These are phyloP conservation scores for Pyricularia sp. DNA, from an alignment of 2,329 filamentous ascomycete genomes.

Conservation along the genomic window DNA sequence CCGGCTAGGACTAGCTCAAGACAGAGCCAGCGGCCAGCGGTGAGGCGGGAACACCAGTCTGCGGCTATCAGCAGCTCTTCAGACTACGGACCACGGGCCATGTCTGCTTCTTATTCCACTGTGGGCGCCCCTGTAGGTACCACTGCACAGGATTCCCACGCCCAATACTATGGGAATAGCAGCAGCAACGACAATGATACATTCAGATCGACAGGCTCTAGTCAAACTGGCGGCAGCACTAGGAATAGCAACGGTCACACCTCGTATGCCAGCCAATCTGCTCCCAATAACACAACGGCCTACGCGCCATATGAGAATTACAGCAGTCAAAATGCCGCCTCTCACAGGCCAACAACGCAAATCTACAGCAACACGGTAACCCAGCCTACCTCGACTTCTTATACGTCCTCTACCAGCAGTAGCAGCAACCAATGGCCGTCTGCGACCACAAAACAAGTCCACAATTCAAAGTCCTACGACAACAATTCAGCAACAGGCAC, in stretches of 20 bases:
- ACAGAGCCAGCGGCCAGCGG: slow-evolving; percentile 20
- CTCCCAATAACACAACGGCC: slow-evolving; percentile 9
- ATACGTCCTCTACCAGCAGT: slow-evolving; percentile 12
- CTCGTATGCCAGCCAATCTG: slow-evolving; percentile 8
- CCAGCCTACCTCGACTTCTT: slow-evolving; percentile 17
- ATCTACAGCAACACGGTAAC: slow-evolving; percentile 9
- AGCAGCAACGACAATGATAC: slow-evolving; percentile 3
- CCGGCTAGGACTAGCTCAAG: slow-evolving; percentile 18
- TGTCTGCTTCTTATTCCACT: slow-evolving; percentile 2
- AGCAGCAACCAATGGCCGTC: slow-evolving; percentile 13
- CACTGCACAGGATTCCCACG: slow-evolving; percentile 17
- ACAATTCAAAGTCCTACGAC: slow-evolving; percentile 16
- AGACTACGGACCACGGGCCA: slow-evolving; percentile 8
- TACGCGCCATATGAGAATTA: slow-evolving; percentile 5
- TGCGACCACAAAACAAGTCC: slow-evolving; percentile 15
- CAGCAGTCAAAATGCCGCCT: slow-evolving; percentile 13
- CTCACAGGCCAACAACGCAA: slow-evolving; percentile 1
- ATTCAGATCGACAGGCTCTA: not conserved
- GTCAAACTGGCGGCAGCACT: not conserved
- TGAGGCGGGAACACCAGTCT: slow-evolving; percentile 5
- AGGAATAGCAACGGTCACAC: slow-evolving; percentile 3
- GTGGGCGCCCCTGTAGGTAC: not conserved
- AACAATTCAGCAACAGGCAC: slow-evolving; percentile 9
- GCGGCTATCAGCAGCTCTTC: slow-evolving; percentile 8
- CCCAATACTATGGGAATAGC: slow-evolving; percentile 6